Base-by-base conservation (phyloP, 108 stramenopile species). In the Cyclostephanos invisitatus region DNA sequence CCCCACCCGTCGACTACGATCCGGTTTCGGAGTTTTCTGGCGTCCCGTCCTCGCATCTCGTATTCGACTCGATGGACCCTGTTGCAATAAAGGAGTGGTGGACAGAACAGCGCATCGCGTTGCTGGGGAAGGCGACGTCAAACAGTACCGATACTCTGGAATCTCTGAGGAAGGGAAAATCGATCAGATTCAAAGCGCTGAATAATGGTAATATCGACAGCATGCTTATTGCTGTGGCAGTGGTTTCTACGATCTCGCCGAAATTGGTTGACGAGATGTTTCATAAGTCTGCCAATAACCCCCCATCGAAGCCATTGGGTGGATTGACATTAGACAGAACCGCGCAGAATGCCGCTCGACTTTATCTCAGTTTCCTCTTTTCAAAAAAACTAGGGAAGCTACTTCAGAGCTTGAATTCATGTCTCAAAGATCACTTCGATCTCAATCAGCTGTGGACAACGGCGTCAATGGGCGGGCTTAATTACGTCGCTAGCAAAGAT, bases 371-470 rank as follows among this genome's bases (percentile, higher is more conserved):
- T 14, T 92, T 84, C 58, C 70, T 88, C 7, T 89, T 89, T 50
- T 67, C 86, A 0, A 68, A 75, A 53, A 94, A 94, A 61, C 76
- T 94, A 9, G 87, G 91, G 67, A 90, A 89, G 62, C 73, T 94
- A 25, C 85, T 94, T 28, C 78, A 86, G 47, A 91, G 87, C 70
- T 58, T 94, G 12, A 81, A 84, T 67, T 80, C 72, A 25, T 91
- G 93, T 38, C 69, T 94, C 25, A 90, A 89, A 50, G 89, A 73
- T 51, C 93, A 94, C 67, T 94, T 90, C 75, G 85, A 85, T 35
- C 75, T 69, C 55, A 69, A 84, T 11, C 74, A 86, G 14, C 72
- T 94, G 42, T 94, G 91, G 91, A 88, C 89, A 11, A 91, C 87
- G 65, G 82, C 82, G 14, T 84, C 93, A 9, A 64, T 88, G 20